Evolutionary conservation across 352 stramenopile species (phyloP), one percentile per base, ranked within the genome.

Genomic region (Peronospora farinosa): DNA sequence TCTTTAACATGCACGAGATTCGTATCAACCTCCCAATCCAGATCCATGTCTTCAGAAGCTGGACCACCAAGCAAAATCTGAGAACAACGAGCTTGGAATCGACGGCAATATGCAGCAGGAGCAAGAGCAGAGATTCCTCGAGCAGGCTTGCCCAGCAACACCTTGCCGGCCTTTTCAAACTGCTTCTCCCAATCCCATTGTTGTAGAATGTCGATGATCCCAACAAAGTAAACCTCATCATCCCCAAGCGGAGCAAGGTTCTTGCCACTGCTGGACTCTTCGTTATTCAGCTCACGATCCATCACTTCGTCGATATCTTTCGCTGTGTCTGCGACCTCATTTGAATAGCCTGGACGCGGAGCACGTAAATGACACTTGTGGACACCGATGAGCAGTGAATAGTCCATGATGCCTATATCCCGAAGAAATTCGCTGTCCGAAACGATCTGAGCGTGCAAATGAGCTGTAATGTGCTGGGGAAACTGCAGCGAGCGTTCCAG

Each of bases 171-270:
- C 27, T 84, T 83, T 40, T 89, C 78, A 37, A 85, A 54, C 54
- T 84, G 72, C 55, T 89, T 89, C 38, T 85, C 76, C 73, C 71
- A 87, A 51, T 86, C 78, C 77, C 80, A 92, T 51, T 88, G 69
- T 48, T 92, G 81, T 5, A 92, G 38, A 37, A 92, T 89, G 61
- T 92, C 81, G 31, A 92, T 92, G 39, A 92, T 88, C 8, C 81
- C 81, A 5, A 92, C 65, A 48, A 85, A 88, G 44, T 92, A 92
- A 33, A 89, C 67, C 52, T 88, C 76, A 3, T 72, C 59, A 1
- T 60, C 31, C 19, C 60, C 54, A 6, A 65, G 41, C 8, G 65
- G 56, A 1, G 59, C 54, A 1, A 68, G 48, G 5, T 83, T 67
- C 43, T 33, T 30, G 2, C 62, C 57, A 17, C 57, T 58, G 2